Evolutionary conservation across 2,329 filamentous ascomycete species (phyloP), one percentile per base, ranked within the genome.

Genomic region (Monilinia aucupariae): DNA sequence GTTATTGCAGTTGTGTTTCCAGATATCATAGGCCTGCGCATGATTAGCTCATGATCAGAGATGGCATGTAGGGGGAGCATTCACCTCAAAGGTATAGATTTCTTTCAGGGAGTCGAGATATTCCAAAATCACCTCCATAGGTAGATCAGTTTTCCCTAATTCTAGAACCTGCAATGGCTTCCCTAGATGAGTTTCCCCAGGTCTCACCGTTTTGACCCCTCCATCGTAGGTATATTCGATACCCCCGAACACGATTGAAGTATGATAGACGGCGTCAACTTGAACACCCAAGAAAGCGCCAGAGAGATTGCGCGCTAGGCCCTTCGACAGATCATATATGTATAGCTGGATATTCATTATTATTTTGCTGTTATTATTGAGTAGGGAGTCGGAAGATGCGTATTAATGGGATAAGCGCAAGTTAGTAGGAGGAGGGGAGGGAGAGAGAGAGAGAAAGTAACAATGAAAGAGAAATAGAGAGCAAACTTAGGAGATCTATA

Each of bases 231-330:
- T 85, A 75, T 96, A 97, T 76, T 99, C 94, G 58, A 88, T 82
- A n/a, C 87, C 87, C 59, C 86, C 84, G 47, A 97, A 80, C 49
- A 96, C 88, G 61, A 99, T 86, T 0, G 92, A 91, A 0, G 94
- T 97, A 75, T 99, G 94, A 70, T 97, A 97, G 60, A 99, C 85
- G 61, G 94, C 94, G 75, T 97, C 93, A 56, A 97, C 90, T 59
- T 88, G 85, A 1, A 81, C 83, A 1, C 87, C 87, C 5, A 88
- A 81, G 52, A 89, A 78, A 54, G 82, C 77, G 25, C 65, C 67
- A 10, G 71, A 74, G 20, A 71, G 82, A 78, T 68, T 85, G 81
- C 20, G 82, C 78, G 12, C 86, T 74, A 61, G 81, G 68, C 65
- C 79, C 75, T 77, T 76, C 1, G 90, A 92, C 54, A 93, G 80